Evolutionary conservation across 1,284 basidiomycete species (phyloP).

Genomic region (Naganishia albida): DNA sequence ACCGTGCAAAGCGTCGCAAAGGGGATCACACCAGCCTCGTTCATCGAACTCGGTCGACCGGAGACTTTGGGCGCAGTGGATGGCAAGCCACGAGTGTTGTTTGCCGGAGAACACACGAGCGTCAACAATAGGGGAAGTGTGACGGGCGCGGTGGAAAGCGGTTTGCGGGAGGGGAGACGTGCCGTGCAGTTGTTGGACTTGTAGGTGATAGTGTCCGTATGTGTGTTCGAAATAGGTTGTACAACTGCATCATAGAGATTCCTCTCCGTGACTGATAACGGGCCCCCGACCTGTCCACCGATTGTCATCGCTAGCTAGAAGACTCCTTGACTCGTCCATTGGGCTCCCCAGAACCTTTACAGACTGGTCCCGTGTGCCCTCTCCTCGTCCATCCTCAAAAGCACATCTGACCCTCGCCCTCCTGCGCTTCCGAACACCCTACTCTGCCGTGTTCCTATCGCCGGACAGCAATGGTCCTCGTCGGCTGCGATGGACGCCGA

Average conservation of each 20-base stretch:
- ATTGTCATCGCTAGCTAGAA: too few relatives aligned
- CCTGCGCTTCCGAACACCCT: too few relatives aligned
- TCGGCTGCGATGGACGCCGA: background rate
- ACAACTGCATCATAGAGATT: background rate
- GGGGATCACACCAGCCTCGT: constrained; percentile 36
- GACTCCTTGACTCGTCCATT: too few relatives aligned
- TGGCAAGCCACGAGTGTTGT: constrained; percentile 56
- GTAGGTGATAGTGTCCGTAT: background rate
- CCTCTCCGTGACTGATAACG: background rate
- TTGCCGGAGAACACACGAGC: constrained; percentile 60
- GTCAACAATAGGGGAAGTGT: constrained; percentile 57
- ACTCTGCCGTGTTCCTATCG: too few relatives aligned
- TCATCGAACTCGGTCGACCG: constrained; percentile 54
- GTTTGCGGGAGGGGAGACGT: constrained; percentile 53
- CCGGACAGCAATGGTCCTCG: background rate
- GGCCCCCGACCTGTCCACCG: background rate
- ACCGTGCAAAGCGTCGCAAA: constrained; percentile 37
- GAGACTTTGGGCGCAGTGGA: constrained; percentile 30
- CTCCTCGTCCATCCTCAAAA: too few relatives aligned
- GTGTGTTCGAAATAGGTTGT: background rate
- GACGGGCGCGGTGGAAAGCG: constrained; percentile 55
- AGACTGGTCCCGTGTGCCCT: too few relatives aligned
- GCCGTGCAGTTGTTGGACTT: constrained; percentile 43
- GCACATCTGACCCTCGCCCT: too few relatives aligned
- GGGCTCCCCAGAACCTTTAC: too few relatives aligned